Evolutionary conservation across 306 rosid species (phyloP).

Genomic region (Prunus campanulata): DNA sequence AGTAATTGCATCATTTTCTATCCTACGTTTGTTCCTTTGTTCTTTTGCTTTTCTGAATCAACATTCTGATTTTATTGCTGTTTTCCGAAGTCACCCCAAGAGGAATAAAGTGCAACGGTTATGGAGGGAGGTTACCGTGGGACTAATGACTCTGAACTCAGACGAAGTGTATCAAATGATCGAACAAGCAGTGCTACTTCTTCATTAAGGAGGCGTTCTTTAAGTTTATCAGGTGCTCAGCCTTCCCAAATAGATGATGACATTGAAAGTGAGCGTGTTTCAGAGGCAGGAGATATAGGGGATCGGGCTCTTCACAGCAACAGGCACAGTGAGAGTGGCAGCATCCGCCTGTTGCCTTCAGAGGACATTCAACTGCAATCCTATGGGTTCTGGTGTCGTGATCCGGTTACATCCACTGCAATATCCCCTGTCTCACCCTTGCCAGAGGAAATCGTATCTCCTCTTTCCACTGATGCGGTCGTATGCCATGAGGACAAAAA

Average conservation of each 20-base stretch:
- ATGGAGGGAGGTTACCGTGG: constrained; percentile 22
- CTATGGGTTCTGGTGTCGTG: constrained; percentile 15
- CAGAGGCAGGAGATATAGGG: constrained; percentile 92
- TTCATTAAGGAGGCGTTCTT: constrained; percentile 51
- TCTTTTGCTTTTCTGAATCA: not conserved
- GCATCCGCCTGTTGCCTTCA: constrained; percentile 30
- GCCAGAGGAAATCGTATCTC: constrained; percentile 31
- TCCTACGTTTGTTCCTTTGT: not conserved
- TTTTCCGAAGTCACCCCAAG: constrained; percentile 22
- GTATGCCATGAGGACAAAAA: constrained; percentile 33
- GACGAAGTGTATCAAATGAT: constrained; percentile 26
- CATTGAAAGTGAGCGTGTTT: constrained; percentile 46
- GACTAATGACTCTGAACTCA: constrained; percentile 14
- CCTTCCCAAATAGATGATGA: constrained; percentile 38
- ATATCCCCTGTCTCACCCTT: constrained; percentile 38
- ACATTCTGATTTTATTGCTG: not conserved
- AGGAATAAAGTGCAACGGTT: constrained; percentile 20
- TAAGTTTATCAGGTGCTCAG: constrained; percentile 41
- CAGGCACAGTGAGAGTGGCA: constrained; percentile 46
- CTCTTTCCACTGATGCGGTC: constrained; percentile 31
- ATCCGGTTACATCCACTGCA: constrained; percentile 8
- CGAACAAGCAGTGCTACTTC: constrained; percentile 38
- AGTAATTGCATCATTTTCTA: not conserved
- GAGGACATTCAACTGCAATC: constrained; percentile 34
- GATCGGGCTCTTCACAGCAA: constrained; percentile 66